Conservation (phyloP, 2,329 filamentous ascomycete genomes). For the Sporothrix luriei region DNA sequence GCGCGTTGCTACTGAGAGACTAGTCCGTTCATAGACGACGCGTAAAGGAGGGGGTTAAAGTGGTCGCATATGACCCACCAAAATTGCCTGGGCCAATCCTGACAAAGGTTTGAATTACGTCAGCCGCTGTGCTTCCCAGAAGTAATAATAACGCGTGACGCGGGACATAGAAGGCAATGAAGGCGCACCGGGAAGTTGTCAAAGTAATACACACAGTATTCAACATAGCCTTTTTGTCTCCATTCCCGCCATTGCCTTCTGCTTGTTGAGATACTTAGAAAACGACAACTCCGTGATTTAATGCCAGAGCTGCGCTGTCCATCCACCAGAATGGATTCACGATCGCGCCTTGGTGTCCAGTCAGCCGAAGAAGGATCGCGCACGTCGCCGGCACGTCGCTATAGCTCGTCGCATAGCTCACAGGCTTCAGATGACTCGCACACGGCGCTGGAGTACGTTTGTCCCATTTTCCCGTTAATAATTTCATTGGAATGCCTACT, state of each 20-base stretch:
- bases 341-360: slow-evolving; percentile 30
- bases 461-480: too few relatives aligned
- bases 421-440: slow-evolving; percentile 66
- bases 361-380: slow-evolving; percentile 51
- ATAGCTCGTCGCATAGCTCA: slow-evolving; percentile 64
- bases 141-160: not conserved
- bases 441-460: slow-evolving; percentile 67
- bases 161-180: not conserved
- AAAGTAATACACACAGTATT: not conserved
- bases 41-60: slow-evolving; percentile 32
- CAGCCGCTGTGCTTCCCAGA: not conserved
- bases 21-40: slow-evolving; percentile 41
- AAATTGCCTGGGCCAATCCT: not conserved
- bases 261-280: not conserved
- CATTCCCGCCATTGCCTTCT: not conserved
- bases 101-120: not conserved
- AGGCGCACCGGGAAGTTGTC: slow-evolving; percentile 5
- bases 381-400: slow-evolving; percentile 49
- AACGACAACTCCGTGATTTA: not conserved
- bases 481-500: not conserved
- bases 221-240: not conserved
- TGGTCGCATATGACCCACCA: slow-evolving; percentile 20
- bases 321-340: slow-evolving; percentile 25
- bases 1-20: slow-evolving; percentile 47
- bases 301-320: not conserved